Evolutionary conservation across 345 rosid genomes (phyloP).

Genomic region (Eucalyptus sp.): DNA sequence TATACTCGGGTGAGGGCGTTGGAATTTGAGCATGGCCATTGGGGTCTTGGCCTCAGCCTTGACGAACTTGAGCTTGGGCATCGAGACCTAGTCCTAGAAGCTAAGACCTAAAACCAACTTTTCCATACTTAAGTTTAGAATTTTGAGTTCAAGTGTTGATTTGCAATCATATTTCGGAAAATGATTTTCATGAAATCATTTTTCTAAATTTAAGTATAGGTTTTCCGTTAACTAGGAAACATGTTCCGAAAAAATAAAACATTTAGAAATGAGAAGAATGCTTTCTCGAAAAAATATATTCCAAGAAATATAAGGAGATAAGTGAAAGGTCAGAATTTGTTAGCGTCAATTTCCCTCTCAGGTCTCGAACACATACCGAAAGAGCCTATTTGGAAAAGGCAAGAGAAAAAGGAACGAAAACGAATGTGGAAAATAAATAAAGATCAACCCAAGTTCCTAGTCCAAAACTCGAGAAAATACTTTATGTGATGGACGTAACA

Average conservation of each 20-base stretch:
- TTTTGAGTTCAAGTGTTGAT: neutral
- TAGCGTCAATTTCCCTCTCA: neutral
- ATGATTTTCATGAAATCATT: no score
- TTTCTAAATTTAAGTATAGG: neutral
- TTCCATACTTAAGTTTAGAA: neutral
- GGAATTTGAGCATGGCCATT: neutral
- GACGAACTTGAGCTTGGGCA: fast-evolving
- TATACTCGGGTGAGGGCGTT: fast-evolving
- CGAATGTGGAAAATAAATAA: neutral
- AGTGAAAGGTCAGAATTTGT: neutral
- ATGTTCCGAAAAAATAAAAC: no score
- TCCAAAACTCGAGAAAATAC: neutral
- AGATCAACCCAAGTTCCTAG: neutral
- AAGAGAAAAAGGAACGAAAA: neutral
- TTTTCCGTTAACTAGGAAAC: no score
- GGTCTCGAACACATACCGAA: neutral
- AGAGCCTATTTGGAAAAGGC: neutral
- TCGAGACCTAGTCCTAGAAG: neutral
- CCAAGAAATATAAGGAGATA: neutral
- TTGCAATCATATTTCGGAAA: fast-evolving
- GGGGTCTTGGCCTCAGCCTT: neutral
- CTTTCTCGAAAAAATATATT: neutral
- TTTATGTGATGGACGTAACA: neutral
- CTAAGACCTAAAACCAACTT: neutral
- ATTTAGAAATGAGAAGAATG: neutral